phyloP scores from a whole-genome alignment of 352 stramenopile species.

The Phytopythium cucurbitacearum region DNA sequence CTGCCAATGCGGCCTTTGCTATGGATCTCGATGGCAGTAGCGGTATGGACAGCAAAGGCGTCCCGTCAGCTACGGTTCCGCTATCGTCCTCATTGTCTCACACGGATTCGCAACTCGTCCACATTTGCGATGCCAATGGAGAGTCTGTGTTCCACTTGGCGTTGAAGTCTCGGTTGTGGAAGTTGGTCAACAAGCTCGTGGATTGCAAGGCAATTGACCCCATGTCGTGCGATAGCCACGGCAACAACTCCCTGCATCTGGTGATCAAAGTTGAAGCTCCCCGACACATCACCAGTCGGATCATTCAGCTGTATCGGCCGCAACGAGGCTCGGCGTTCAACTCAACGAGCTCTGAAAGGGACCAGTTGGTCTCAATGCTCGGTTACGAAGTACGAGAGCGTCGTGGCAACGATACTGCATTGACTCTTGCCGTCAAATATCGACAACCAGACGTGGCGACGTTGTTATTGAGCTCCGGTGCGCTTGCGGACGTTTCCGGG shows the following conservation, averaged over 20 bases:
- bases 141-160: constrained; percentile 59
- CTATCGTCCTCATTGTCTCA: not conserved
- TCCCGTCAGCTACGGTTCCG: not conserved
- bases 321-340: constrained; percentile 9
- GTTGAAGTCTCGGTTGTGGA: constrained; percentile 57
- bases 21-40: not conserved
- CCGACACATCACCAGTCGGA: constrained; percentile 25
- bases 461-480: constrained; percentile 34
- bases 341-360: constrained; percentile 11
- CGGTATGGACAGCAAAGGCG: not conserved
- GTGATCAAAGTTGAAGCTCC: constrained; percentile 58
- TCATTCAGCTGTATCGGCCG: constrained; percentile 47
- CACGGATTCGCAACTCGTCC: constrained; percentile 5
- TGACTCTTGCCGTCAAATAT: constrained; percentile 54
- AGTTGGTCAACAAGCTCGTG: constrained; percentile 46
- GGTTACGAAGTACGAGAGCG: constrained; percentile 27
- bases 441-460: constrained; percentile 49
- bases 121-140: constrained; percentile 40
- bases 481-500: constrained; percentile 18
- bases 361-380: constrained; percentile 17
- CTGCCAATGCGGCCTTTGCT: constrained; percentile 1
- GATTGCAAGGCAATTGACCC: constrained; percentile 37
- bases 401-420: constrained; percentile 43
- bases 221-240: constrained; percentile 33
- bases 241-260: constrained; percentile 59